A percentile compares a stretch with the other conserved stretches of the same genome.
These are phyloP conservation scores for Saturnispora sekii DNA, from an alignment of 805 yeast genomes.

Conservation along the genomic window DNA sequence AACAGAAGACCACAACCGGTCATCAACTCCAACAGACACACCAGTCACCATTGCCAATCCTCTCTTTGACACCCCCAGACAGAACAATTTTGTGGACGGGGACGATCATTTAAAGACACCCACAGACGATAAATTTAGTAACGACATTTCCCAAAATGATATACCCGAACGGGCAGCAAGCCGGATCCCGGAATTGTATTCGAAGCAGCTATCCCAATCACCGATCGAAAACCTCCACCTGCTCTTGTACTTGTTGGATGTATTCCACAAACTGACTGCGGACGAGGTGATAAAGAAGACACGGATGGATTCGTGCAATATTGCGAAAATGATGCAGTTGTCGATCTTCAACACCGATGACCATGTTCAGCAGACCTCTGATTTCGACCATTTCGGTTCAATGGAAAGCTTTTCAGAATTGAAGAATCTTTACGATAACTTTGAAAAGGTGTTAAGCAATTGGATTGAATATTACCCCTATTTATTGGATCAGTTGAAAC, in stretches of 20 bases:
- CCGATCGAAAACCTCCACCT: constrained; percentile 26
- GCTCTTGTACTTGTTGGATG: constrained; percentile 22
- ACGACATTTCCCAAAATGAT: not conserved
- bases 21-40: constrained; percentile 5
- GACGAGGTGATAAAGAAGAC: constrained; percentile 22
- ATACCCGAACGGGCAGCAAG: not conserved
- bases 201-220: constrained; percentile 6
- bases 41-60: constrained; percentile 1
- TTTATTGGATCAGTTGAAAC: constrained; percentile 11
- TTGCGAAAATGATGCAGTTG: constrained; percentile 31
- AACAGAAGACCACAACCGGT: constrained; percentile 4
- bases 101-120: constrained; percentile 4
- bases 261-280: constrained; percentile 19
- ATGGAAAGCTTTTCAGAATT: constrained; percentile 12
- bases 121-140: constrained; percentile 6
- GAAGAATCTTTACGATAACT: constrained; percentile 17
- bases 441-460: constrained; percentile 20
- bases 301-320: constrained; percentile 29
- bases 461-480: constrained; percentile 21
- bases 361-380: not conserved
- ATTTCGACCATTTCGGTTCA: constrained; percentile 9
- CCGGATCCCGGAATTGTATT: constrained; percentile 3
- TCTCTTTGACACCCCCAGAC: constrained; percentile 4
- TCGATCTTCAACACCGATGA: constrained; percentile 28
- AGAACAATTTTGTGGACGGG: not conserved